Conservation (phyloP, 2,329 filamentous ascomycete species). For the Simplicillium aogashimaense region DNA sequence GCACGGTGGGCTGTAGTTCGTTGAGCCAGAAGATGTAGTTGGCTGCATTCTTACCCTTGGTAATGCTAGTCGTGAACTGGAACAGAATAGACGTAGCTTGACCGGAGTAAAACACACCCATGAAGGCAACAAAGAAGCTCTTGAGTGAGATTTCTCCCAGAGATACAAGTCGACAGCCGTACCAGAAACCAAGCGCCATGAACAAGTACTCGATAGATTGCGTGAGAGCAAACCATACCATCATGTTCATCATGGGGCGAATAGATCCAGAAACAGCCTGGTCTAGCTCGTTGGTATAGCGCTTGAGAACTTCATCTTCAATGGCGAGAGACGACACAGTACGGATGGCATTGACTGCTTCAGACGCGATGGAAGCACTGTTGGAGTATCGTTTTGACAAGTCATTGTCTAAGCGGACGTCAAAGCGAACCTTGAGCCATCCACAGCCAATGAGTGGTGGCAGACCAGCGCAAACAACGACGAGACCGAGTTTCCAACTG, state of each 20-base stretch:
- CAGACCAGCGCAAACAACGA: constrained; percentile 29
- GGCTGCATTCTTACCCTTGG: constrained; percentile 36
- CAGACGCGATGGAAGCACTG: constrained; percentile 34
- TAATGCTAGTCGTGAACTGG: constrained; percentile 40
- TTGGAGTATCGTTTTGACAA: constrained; percentile 24
- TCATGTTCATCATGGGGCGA: constrained; percentile 20
- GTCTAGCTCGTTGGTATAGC: constrained; percentile 22
- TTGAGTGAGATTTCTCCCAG: constrained; percentile 42
- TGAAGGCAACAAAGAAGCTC: constrained; percentile 37
- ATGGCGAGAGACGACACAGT: constrained; percentile 30
- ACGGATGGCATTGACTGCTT: constrained; percentile 32
- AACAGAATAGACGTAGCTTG: constrained; percentile 31
- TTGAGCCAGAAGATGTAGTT: constrained; percentile 41
- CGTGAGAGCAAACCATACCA: constrained; percentile 25
- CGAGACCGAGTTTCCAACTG: constrained; percentile 34
- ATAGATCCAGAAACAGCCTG: constrained; percentile 12
- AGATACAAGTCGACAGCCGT: constrained; percentile 25
- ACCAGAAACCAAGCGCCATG: constrained; percentile 32
- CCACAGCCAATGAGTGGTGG: constrained; percentile 29
- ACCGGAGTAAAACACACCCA: constrained; percentile 36
- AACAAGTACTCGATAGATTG: constrained; percentile 27
- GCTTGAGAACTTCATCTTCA: constrained; percentile 21
- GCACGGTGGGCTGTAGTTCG: constrained; percentile 28
- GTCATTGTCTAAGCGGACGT: constrained; percentile 24
- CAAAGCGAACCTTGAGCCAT: constrained; percentile 31